Percentiles rank a stretch among this genome's conserved stretches.
These are phyloP conservation scores for Picocystis sp. DNA, from an alignment of 163 green algal species.

Conservation along the genomic window DNA sequence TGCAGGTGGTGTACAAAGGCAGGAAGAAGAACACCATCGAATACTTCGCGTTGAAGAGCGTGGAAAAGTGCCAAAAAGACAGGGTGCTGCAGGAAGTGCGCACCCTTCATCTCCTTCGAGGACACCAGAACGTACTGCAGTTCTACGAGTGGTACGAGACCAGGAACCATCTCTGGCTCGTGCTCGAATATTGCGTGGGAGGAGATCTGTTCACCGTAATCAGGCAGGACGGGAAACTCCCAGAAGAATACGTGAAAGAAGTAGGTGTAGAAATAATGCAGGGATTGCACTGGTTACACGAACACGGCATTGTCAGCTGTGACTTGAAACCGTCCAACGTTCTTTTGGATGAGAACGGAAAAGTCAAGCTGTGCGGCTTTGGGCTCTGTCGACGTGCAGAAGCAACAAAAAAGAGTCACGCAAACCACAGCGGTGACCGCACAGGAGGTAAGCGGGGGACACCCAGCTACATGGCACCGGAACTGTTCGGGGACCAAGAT, in stretches of 20 bases:
- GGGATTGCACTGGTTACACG: constrained; percentile 61
- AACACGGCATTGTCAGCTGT: constrained; percentile 57
- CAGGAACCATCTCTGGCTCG: constrained; percentile 88
- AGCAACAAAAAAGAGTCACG: constrained; percentile 52
- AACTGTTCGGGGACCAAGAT: constrained; percentile 64
- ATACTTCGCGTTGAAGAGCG: constrained; percentile 87
- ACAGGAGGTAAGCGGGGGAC: constrained; percentile 41
- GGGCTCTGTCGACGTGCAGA: constrained; percentile 47
- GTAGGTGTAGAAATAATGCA: constrained; percentile 60
- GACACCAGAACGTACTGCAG: constrained; percentile 70
- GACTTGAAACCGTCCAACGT: constrained; percentile 87
- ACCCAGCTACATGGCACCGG: constrained; percentile 80
- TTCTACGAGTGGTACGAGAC: constrained; percentile 92
- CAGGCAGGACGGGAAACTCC: constrained; percentile 36
- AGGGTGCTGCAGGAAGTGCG: constrained; percentile 74
- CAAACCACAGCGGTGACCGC: background rate
- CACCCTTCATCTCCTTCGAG: constrained; percentile 45
- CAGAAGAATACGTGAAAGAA: constrained; percentile 63
- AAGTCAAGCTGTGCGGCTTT: constrained; percentile 85
- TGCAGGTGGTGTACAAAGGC: constrained; percentile 69
- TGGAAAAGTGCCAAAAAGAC: constrained; percentile 65
- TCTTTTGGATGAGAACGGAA: constrained; percentile 78
- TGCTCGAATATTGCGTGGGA: constrained; percentile 92
- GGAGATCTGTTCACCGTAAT: constrained; percentile 74
- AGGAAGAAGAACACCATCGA: constrained; percentile 79